Percentiles rank a stretch among this genome's conserved stretches.
phyloP scores from a whole-genome alignment of 106 monocot genomes.

The Platanthera zijinensis region DNA sequence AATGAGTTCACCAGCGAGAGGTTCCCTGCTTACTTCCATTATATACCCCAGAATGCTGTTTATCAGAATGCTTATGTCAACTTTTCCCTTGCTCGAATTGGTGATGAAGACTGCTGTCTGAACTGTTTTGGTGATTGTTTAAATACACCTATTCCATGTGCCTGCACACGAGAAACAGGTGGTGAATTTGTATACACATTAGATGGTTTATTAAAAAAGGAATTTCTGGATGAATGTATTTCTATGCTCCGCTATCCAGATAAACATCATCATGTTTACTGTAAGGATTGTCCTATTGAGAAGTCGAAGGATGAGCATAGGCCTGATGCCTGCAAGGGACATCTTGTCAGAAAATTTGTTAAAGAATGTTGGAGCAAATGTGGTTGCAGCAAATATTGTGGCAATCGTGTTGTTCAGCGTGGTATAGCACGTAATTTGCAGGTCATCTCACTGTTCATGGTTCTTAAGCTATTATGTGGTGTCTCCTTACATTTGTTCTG shows the following conservation, averaged over 20 bases:
- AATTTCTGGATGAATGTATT: slow-evolving; percentile 65
- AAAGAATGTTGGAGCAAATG: slow-evolving; percentile 99
- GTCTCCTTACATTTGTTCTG: neutral
- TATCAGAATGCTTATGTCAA: slow-evolving; percentile 78
- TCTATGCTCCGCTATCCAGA: slow-evolving; percentile 32
- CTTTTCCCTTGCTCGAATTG: slow-evolving; percentile 83
- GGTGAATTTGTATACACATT: slow-evolving; percentile 77
- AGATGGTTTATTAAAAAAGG: slow-evolving; percentile 51
- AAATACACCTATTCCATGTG: slow-evolving; percentile 53
- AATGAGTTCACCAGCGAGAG: slow-evolving; percentile 42
- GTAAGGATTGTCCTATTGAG: slow-evolving; percentile 76
- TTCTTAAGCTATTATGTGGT: neutral
- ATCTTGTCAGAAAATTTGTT: slow-evolving; percentile 63
- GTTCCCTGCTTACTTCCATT: slow-evolving; percentile 53
- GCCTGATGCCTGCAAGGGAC: slow-evolving; percentile 71
- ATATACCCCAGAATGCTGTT: slow-evolving; percentile 60
- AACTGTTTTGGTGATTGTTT: slow-evolving; percentile 79
- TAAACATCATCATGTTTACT: slow-evolving; percentile 43
- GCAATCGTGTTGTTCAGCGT: slow-evolving; percentile 87
- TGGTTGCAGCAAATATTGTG: slow-evolving; percentile 74
- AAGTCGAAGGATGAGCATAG: slow-evolving; percentile 46
- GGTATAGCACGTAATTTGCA: slow-evolving; percentile 69
- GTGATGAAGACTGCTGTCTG: slow-evolving; percentile 77
- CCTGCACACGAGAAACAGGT: slow-evolving; percentile 79
- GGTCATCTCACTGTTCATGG: slow-evolving; percentile 17